Evolutionary conservation across 805 yeast species (phyloP).

Genomic region (Lipomyces yamadae): DNA sequence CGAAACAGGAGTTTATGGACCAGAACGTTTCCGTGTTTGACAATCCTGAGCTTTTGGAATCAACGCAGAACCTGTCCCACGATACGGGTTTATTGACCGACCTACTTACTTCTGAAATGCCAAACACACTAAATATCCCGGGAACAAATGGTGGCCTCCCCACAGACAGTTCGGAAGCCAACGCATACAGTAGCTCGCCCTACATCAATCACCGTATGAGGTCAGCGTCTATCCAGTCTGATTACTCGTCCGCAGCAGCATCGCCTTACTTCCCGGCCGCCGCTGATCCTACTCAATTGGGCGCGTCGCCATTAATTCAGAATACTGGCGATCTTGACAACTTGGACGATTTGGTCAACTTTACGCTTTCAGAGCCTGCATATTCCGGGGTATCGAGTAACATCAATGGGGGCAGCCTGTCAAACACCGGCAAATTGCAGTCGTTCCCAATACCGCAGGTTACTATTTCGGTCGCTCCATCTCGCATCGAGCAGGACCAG

Average conservation of each 20-base stretch:
- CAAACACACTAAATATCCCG: neutral
- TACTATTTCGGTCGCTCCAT: slow-evolving; percentile 14
- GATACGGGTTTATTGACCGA: neutral
- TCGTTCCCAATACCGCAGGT: slow-evolving; percentile 16
- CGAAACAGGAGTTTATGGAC: neutral
- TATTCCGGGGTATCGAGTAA: neutral
- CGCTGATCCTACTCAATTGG: slow-evolving; percentile 1
- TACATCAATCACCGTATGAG: slow-evolving; percentile 13
- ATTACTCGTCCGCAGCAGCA: slow-evolving; percentile 25
- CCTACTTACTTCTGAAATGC: neutral
- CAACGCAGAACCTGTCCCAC: neutral
- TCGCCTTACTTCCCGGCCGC: slow-evolving; percentile 18
- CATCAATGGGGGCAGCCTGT: neutral
- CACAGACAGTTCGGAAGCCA: neutral
- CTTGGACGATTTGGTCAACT: slow-evolving; percentile 21
- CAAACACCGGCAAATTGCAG: slow-evolving; percentile 7
- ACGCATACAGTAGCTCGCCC: neutral
- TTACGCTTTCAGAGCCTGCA: slow-evolving; percentile 23
- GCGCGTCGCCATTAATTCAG: slow-evolving; percentile 23
- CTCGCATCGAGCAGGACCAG: neutral
- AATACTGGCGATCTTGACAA: slow-evolving; percentile 15
- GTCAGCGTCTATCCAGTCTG: slow-evolving; percentile 31
- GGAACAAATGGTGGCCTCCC: neutral
- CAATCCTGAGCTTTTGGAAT: neutral
- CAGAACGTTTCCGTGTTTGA: neutral